Evolutionary conservation across 164 flowering plant species (phyloP).

Genomic region (Nymphaea colorata): DNA sequence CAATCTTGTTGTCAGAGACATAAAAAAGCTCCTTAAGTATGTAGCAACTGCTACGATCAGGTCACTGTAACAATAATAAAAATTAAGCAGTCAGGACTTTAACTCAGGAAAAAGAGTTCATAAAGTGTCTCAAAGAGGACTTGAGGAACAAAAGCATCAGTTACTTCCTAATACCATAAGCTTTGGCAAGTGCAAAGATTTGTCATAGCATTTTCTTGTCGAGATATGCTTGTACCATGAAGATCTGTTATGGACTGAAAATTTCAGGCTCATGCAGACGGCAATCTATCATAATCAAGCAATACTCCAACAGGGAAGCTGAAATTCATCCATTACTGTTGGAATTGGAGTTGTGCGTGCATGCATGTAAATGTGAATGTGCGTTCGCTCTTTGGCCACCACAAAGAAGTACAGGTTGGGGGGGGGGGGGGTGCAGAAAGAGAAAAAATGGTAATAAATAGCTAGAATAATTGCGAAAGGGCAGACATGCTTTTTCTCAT

Average conservation of each 20-base stretch:
- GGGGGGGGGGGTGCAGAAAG: not conserved
- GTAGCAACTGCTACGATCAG: slow-evolving; percentile 25
- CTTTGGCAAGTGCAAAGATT: not conserved
- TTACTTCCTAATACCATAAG: too few species aligned
- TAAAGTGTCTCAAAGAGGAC: too few species aligned
- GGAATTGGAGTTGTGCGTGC: too few species aligned
- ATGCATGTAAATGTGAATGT: not conserved
- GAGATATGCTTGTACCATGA: too few species aligned
- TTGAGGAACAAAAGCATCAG: not conserved
- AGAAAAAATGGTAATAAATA: not conserved
- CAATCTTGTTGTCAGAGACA: slow-evolving; percentile 33
- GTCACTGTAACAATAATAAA: slow-evolving; percentile 38
- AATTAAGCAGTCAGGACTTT: not conserved
- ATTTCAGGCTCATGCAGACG: too few species aligned
- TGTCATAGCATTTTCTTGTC: not conserved
- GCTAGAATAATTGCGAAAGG: not conserved
- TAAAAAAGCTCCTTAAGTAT: slow-evolving; percentile 35
- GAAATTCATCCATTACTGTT: too few species aligned
- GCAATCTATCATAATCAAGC: too few species aligned
- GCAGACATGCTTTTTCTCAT: not conserved
- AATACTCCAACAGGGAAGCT: too few species aligned
- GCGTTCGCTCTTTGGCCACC: not conserved
- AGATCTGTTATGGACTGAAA: too few species aligned
- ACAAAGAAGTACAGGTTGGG: not conserved
- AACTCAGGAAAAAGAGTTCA: not conserved